Base-by-base conservation (phyloP, 106 monocot species). In the Dendrobium huoshanense region DNA sequence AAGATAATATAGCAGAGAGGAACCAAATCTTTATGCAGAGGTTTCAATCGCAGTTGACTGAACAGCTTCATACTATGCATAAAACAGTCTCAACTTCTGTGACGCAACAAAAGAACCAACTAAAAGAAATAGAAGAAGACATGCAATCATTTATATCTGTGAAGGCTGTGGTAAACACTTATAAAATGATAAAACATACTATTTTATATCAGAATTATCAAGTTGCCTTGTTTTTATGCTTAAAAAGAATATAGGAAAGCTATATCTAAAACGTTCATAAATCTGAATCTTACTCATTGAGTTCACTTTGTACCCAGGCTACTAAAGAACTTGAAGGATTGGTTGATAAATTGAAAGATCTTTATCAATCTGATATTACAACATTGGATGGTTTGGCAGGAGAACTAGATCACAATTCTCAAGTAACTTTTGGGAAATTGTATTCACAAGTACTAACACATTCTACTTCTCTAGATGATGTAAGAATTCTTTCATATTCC, bases 81-180 rank as follows among this genome's bases (percentile, higher is more conserved):
- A 74, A 79, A 58, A 87, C 79, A 0, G 86, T 91, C 48, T 88
- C 94, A 73, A 19, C 67, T 75, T 90, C 89, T 83, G 84, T 88
- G 16, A 75, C 75, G 55, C 84, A 90, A 80, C 94, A 92, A 80
- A 91, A 94, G 75, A 87, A 55, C 76, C 89, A 91, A 80, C 80
- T 94, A 64, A 88, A 88, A 80, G 88, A 88, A 88, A 83, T 94
- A 78, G 88, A 90, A 65, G 85, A 88, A 15, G 85, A 85, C 31
- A 86, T 94, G 89, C 83, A 84, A 80, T 82, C 82, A 22, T 95
- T 89, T 86, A 61, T 88, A 77, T 87, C 86, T 56, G 80, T 72
- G 68, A 95, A 95, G 77, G 58, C 78, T 67, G 56, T 88, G 90
- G 92, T 90, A 85, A 11, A 29, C 22, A 44, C 45, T 7, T 56